Conservation (phyloP, 73 alveolate species). For the Paramecium biaurelia region DNA sequence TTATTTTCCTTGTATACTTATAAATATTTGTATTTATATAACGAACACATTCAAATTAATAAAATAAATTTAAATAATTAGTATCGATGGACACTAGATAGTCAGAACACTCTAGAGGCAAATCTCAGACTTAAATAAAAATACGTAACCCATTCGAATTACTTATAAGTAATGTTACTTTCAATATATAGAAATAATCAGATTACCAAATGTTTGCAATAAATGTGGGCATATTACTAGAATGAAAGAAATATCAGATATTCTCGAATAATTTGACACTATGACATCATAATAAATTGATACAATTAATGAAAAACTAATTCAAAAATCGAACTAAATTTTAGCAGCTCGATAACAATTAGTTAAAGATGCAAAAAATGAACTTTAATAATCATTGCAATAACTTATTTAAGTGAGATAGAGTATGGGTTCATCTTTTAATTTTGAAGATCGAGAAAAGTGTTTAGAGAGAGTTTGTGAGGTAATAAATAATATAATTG, state of each 20-base stretch:
- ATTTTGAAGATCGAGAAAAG: not conserved
- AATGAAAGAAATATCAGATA: conserved; percentile 2
- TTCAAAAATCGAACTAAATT: not conserved
- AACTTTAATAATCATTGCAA: not conserved
- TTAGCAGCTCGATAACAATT: not conserved
- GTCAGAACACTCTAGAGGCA: not conserved
- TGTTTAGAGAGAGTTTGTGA: conserved; percentile 8
- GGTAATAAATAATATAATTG: not conserved
- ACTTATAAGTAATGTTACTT: not conserved
- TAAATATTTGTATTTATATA: not conserved
- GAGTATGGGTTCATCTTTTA: not conserved
- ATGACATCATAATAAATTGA: not conserved
- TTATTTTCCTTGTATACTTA: not conserved
- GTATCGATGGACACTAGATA: not conserved
- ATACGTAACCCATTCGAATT: not conserved
- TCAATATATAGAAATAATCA: not conserved
- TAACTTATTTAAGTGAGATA: not conserved
- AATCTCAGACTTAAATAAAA: not conserved
- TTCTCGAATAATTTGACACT: not conserved
- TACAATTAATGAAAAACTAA: not conserved
- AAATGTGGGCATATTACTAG: not conserved
- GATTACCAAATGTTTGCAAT: not conserved
- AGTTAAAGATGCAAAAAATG: not conserved
- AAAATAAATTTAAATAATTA: not conserved
- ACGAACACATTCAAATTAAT: not conserved